Evolutionary conservation across 805 yeast genomes (phyloP).

Genomic region (Jamesozyma rosinii): DNA sequence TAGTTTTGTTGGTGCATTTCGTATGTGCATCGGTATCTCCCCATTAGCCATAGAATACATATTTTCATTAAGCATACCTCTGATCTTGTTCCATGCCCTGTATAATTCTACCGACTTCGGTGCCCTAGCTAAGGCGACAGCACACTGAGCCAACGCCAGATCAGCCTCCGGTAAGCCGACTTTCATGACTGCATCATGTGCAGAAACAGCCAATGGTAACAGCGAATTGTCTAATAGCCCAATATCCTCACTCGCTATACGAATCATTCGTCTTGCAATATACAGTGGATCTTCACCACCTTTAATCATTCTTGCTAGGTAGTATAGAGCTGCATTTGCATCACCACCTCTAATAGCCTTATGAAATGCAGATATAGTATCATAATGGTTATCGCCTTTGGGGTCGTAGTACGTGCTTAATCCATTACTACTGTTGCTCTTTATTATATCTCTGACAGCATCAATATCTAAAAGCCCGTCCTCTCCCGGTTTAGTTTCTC

Average conservation of each 20-base stretch:
- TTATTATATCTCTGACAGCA: constrained; percentile 34
- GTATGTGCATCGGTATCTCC: constrained; percentile 59
- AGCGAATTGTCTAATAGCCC: constrained; percentile 79
- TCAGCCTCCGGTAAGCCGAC: constrained; percentile 95
- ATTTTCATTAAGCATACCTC: constrained; percentile 46
- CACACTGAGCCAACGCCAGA: constrained; percentile 80
- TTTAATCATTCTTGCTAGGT: constrained; percentile 75
- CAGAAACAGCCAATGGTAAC: constrained; percentile 76
- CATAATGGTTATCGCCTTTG: constrained; percentile 88
- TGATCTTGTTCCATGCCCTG: constrained; percentile 66
- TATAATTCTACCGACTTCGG: constrained; percentile 81
- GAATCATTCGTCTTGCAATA: constrained; percentile 80
- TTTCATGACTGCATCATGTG: constrained; percentile 79
- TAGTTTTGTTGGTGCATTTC: constrained; percentile 89
- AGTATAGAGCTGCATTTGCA: constrained; percentile 82
- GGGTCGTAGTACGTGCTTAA: constrained; percentile 51
- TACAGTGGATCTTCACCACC: constrained; percentile 94
- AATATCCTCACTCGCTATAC: constrained; percentile 92
- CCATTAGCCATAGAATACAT: constrained; percentile 42
- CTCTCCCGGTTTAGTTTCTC: constrained; percentile 33
- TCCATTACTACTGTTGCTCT: constrained; percentile 39
- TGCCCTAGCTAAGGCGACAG: constrained; percentile 80
- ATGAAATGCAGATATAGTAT: constrained; percentile 91
- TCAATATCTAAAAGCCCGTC: constrained; percentile 18
- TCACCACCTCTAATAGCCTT: constrained; percentile 85